Evolutionary conservation across 495 filamentous ascomycete genomes (phyloP).

Genomic region (Sabuloglossum arenarium): DNA sequence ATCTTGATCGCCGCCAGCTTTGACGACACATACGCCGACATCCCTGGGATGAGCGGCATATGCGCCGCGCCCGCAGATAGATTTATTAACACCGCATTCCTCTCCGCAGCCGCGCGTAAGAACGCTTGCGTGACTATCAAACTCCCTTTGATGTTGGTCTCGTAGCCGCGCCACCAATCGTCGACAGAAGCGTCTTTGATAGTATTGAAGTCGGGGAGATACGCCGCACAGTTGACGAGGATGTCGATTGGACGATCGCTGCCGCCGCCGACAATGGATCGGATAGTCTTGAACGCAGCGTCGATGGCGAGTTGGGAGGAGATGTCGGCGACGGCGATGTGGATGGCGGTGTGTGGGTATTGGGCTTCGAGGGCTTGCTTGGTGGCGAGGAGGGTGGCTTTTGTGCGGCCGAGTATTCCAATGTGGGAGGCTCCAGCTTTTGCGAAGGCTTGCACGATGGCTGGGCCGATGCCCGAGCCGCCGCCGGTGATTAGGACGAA

Average conservation of each 20-base stretch:
- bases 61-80: too few relatives aligned
- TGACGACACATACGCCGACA: too few relatives aligned
- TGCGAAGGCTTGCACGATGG: constrained; percentile 18
- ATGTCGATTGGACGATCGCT: neutral
- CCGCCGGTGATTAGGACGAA: constrained; percentile 26
- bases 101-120: too few relatives aligned
- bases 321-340: neutral
- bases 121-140: too few relatives aligned
- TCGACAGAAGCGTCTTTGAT: neutral
- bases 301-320: neutral
- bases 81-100: too few relatives aligned
- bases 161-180: neutral
- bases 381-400: neutral
- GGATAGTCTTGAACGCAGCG: neutral
- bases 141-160: constrained; percentile 10
- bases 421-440: constrained; percentile 15
- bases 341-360: neutral
- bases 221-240: neutral
- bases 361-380: neutral
- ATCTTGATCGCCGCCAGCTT: too few relatives aligned
- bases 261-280: neutral
- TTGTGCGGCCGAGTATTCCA: constrained; percentile 17
- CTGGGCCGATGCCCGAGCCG: constrained; percentile 17
- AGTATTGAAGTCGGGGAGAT: neutral
- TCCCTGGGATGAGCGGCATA: too few relatives aligned